Evolutionary conservation across 164 flowering plant species (phyloP), one percentile per base, ranked within the genome.

Genomic region (Chimonanthus salicifolius): DNA sequence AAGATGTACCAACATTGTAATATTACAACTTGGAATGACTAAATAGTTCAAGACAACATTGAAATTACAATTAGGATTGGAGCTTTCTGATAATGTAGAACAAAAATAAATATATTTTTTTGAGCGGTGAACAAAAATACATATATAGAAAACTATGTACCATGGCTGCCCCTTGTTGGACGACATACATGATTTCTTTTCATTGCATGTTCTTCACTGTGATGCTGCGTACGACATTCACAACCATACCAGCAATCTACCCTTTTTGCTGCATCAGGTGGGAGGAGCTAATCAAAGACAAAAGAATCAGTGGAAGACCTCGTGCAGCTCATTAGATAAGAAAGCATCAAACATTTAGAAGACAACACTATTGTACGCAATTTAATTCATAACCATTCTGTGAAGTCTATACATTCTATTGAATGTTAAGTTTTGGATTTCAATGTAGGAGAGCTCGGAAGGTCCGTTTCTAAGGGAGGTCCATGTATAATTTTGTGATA

Each of bases 181-280:
- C 91, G 95, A 75, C 99, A 94, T 15, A 94, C 95, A 75, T 94
- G 99, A 74, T 94, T 94, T 72, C 91, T 83, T 78, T 83, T 92
- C 3, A 84, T 92, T 76, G 98, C 97, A 85, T 94, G 97, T 6
- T 91, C 94, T 49, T 86, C 89, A 64, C 74, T 92, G 79, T 90
- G 97, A 78, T 88, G 92, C 78, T 94, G 99, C 6, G 98, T 94
- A 16, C 98, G 89, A 69, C 99, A 94, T 51, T 84, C 80, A 70
- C 85, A 89, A 54, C 99, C 99, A 72, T 92, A 94, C 99, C 99
- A 91, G 84, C 98, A 94, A 76, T 94, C 84, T 72, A 85, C 89
- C 79, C 98, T 85, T 67, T 77, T 74, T 5, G 84, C 69, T 51
- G 85, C 97, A 68, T 88, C 95, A 54, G 85, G 74, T 8, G 97